Evolutionary conservation across 2,329 filamentous ascomycete genomes (phyloP).

Genomic region (Lachnellula occidentalis): DNA sequence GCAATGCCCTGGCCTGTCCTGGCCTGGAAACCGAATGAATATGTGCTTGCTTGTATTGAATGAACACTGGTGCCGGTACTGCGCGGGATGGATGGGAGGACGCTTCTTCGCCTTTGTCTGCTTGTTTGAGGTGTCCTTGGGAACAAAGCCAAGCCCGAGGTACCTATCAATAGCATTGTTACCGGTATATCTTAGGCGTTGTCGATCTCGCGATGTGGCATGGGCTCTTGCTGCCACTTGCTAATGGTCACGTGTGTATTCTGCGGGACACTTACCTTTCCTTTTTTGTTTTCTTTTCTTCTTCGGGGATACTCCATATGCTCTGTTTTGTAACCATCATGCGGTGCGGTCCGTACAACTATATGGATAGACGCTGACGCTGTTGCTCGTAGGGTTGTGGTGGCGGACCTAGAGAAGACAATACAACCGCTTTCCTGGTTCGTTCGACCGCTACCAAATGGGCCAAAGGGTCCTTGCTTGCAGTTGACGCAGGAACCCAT

Average conservation of each 20-base stretch:
- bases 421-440: slow-evolving; percentile 83
- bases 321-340: not conserved
- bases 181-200: no score
- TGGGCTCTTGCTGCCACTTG: not conserved
- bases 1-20: no score
- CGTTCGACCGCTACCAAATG: slow-evolving; percentile 74
- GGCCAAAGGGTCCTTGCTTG: slow-evolving; percentile 75
- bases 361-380: slow-evolving; percentile 10
- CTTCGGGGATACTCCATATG: not conserved
- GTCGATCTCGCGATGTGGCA: not conserved
- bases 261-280: not conserved
- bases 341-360: slow-evolving; percentile 25
- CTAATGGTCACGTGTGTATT: not conserved
- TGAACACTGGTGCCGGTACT: no score
- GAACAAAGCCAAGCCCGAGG: no score
- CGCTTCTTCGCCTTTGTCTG: no score
- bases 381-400: slow-evolving; percentile 63
- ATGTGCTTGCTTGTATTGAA: no score
- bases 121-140: no score
- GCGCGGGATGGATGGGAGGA: no score
- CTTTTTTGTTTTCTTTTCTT: not conserved
- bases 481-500: slow-evolving; percentile 91
- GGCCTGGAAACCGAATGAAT: not conserved
- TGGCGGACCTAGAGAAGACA: slow-evolving; percentile 85
- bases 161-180: no score